These are phyloP conservation scores for Xylariaceae sp. DNA, from an alignment of 2,329 filamentous ascomycete species.

Conservation along the genomic window DNA sequence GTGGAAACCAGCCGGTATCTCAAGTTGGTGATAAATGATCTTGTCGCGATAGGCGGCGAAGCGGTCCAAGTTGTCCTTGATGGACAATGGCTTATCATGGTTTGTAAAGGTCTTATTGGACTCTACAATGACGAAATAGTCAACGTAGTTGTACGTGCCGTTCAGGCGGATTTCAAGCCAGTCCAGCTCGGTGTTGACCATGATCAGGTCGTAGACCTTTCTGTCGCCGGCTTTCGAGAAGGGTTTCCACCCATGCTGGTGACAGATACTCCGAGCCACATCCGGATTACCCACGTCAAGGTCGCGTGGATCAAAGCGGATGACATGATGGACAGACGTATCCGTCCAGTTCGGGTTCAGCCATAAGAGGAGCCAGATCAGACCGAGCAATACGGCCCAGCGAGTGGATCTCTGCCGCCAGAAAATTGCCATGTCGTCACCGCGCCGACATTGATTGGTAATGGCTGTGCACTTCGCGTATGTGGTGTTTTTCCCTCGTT, in stretches of 20 bases:
- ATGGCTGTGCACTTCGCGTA: neutral
- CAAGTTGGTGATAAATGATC: conserved; percentile 54
- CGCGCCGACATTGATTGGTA: conserved; percentile 1
- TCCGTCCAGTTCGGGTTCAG: conserved; percentile 30
- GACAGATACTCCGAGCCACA: conserved; percentile 30
- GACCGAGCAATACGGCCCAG: conserved; percentile 14
- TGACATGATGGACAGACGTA: conserved; percentile 26
- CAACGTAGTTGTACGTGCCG: conserved; percentile 51
- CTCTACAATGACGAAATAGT: conserved; percentile 62
- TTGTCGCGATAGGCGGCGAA: conserved; percentile 52
- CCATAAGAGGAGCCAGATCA: conserved; percentile 25
- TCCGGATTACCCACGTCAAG: conserved; percentile 21
- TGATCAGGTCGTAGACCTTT: conserved; percentile 56
- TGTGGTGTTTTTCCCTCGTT: too few species aligned
- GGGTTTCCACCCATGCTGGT: conserved; percentile 35
- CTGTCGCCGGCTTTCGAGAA: conserved; percentile 33
- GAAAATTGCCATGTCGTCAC: conserved; percentile 14
- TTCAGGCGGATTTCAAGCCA: conserved; percentile 60
- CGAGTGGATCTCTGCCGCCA: conserved; percentile 22
- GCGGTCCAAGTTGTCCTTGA: conserved; percentile 46
- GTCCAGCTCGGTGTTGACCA: conserved; percentile 59
- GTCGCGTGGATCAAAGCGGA: conserved; percentile 21
- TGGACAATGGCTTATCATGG: conserved; percentile 47
- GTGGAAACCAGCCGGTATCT: conserved; percentile 39
- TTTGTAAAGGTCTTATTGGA: conserved; percentile 53